Evolutionary conservation across 805 yeast species (phyloP), one percentile per base, ranked within the genome.

Genomic region (Sugiyamaella qingdaonensis): DNA sequence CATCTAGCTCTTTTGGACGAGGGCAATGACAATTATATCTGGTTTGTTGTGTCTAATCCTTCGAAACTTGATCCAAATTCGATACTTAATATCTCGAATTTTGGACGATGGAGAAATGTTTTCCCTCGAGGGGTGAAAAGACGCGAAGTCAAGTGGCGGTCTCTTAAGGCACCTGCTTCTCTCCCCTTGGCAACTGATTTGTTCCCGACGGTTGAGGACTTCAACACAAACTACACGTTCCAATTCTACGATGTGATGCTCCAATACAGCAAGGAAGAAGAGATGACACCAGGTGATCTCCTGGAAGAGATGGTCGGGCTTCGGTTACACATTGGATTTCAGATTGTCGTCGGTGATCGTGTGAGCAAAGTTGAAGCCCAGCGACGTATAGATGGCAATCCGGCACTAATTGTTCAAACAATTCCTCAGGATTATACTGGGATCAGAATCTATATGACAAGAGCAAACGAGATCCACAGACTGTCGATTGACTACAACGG

Each of bases 91-190:
- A 76, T 80, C 52, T 71, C 83, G 8, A 77, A 82, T n/a, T 82
- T 81, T 44, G 92, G 95, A 4, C 78, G 95, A 54, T 94, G 99
- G 99, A 84, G 84, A 52, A 89, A 86, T 68, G 95, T 90, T 1
- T 88, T 88, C 61, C 96, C 98, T 0, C 78, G 78, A 11, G 78
- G 80, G 42, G 81, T 84, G 13, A 81, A 78, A 50, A 74, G 87
- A 51, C 79, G 80, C 60, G 73, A 84, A 13, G 84, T 91, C 48
- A 91, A 91, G 64, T 94, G 99, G 99, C 80, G 88, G 50, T 91
- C 98, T 0, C 75, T 95, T 50, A 85, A 90, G 11, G 82, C 97
- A 0, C 99, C 99, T 0, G 97, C 98, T 0, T 85, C 95, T 5
- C 73, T 94, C 24, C 99, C 99, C 0, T 73, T 88, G 0, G 82